Base-by-base conservation (phyloP, 2,329 filamentous ascomycete genomes). In the Phialophora verrucosa region DNA sequence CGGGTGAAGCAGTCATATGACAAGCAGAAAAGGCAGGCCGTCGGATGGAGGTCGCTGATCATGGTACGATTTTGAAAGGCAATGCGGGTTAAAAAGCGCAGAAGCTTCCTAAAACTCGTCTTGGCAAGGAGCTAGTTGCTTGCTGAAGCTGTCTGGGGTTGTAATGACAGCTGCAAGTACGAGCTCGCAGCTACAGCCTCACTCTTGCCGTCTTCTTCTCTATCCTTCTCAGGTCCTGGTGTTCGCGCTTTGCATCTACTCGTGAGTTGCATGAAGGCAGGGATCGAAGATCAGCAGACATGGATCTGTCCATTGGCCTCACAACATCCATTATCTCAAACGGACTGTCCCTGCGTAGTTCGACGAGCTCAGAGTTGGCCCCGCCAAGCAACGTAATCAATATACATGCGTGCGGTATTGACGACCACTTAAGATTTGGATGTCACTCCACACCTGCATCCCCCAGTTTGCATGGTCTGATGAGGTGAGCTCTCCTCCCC, bases 401-500 rank as follows among this genome's bases (percentile, higher is more conserved):
- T 7, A 35, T 53, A 56, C 60, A 44, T 56, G 17, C 44, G 27
- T 2, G 17, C 14, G 44, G 60, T 62, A 55, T 53, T 62, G 42
- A 56, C 53, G 23, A n/a, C 60, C 60, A 56, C 35, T 62, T 51
- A 62, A 20, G 38, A 31, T n/a, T 23, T 44, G 47, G 6, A 61
- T 31, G 31, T 61, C 59, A 61, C 59, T 61, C 59, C 59, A 61
- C 59, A 38, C 7, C 23, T 53, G 47, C 29, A 61, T 42, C 27
- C 8, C 31, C 4, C 59, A 20, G 14, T 44, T 42, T 42, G 10
- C 49, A 25, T 31, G 35, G 29, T 54, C 49, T 59, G 59, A 61
- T 61, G 59, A 61, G 29, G 59, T 61, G 59, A 61, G 59, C 59
- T 61, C 32, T 51, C 44, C 51, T 61, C 59, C 31, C 59, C 47